phyloP scores from a whole-genome alignment of 2,329 filamentous ascomycete genomes.

The Pyricularia sp. region DNA sequence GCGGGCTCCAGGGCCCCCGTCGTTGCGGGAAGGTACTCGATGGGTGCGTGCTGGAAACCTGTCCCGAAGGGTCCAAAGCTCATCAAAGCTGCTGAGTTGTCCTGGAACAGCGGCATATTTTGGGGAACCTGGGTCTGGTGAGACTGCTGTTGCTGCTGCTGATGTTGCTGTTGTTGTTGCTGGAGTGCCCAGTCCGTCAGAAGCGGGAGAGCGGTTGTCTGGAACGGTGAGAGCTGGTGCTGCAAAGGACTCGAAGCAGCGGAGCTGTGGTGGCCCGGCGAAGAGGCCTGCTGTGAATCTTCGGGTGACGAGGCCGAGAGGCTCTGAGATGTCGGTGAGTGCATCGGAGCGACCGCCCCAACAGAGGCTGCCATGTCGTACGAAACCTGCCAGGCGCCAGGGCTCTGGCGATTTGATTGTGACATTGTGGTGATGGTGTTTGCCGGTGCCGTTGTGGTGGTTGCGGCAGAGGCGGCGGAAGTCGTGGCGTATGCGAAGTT shows the following conservation, averaged over 20 bases:
- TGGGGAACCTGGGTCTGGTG: slow-evolving; percentile 28
- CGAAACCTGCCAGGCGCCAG: slow-evolving; percentile 38
- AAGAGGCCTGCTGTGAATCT: slow-evolving; percentile 38
- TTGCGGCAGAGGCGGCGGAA: slow-evolving; percentile 25
- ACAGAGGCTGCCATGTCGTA: slow-evolving; percentile 34
- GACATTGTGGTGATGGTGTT: slow-evolving; percentile 24
- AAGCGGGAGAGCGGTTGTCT: slow-evolving; percentile 37
- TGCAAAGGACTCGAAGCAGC: slow-evolving; percentile 45
- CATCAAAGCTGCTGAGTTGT: slow-evolving; percentile 43
- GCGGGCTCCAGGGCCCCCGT: slow-evolving; percentile 56
- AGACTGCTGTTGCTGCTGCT: slow-evolving; percentile 17
- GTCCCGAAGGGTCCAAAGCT: slow-evolving; percentile 41
- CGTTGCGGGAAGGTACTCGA: slow-evolving; percentile 54
- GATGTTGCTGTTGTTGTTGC: slow-evolving; percentile 38
- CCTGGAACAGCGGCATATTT: slow-evolving; percentile 44
- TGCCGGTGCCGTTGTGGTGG: slow-evolving; percentile 23
- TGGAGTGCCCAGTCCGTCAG: slow-evolving; percentile 55
- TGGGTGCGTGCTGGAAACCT: slow-evolving; percentile 22
- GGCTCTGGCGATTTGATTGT: slow-evolving; percentile 27
- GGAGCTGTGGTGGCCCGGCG: slow-evolving; percentile 32
- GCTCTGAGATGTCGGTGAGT: slow-evolving; percentile 29
- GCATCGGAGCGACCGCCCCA: slow-evolving; percentile 20
- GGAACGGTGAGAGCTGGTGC: slow-evolving; percentile 46
- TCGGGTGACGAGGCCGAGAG: slow-evolving; percentile 42
- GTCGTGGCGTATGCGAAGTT: slow-evolving; percentile 41